Evolutionary conservation across 192 early-diverging fungal species (phyloP).

Genomic region (Backusella psychrophila): DNA sequence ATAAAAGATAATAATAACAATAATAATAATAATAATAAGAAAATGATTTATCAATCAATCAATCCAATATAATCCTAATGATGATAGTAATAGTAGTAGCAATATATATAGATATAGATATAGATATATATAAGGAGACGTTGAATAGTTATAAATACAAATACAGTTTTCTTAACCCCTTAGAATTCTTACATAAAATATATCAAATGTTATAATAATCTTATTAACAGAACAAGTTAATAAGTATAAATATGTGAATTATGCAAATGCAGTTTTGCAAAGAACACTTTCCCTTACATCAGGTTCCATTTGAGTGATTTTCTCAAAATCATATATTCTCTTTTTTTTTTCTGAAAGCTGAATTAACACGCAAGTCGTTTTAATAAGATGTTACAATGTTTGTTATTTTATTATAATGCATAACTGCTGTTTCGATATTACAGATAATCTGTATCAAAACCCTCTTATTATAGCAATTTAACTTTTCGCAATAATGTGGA

Average conservation of each 20-base stretch:
- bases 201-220: not conserved
- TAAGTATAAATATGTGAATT: slow-evolving; percentile 1
- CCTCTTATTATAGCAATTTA: not conserved
- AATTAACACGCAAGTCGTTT: not conserved
- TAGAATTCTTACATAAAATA: not conserved
- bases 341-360: not conserved
- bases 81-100: not conserved
- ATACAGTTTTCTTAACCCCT: not conserved
- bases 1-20: not conserved
- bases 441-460: not conserved
- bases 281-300: not conserved
- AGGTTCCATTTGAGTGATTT: not conserved
- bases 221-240: not conserved
- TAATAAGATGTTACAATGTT: not conserved
- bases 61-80: not conserved
- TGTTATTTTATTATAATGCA: not conserved
- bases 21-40: not conserved
- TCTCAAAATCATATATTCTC: not conserved
- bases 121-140: not conserved
- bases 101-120: not conserved
- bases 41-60: not conserved
- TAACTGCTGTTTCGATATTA: not conserved
- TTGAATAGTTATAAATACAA: not conserved
- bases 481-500: not conserved
- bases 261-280: slow-evolving; percentile 7